Evolutionary conservation across 768 basidiomycete species (phyloP), one percentile per base, ranked within the genome.

Genomic region (Tephrocybe rancida): DNA sequence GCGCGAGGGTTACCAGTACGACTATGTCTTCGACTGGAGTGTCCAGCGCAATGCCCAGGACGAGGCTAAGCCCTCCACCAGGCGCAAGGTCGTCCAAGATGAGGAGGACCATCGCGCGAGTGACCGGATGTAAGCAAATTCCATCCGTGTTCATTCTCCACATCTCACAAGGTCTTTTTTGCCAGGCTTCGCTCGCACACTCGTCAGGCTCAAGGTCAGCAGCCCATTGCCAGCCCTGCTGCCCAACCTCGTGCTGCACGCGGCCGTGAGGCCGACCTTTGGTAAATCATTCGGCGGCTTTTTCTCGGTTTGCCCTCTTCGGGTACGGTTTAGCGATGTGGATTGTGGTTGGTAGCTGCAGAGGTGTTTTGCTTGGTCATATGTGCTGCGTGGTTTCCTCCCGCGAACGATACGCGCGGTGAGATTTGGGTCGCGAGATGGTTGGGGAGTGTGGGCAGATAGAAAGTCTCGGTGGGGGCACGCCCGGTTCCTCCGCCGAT

Each of bases 11-110:
- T 98, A 92, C 80, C 95, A 98, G 76, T 99, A 99, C 70, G 97
- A 99, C 72, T 99, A 98, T 64, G 93, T 98, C 66, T 99, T 99
- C 65, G 97, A 99, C 72, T 99, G 97, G 95, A 90, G 88, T 63
- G 91, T 95, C 52, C 92, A 93, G 71, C 82, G 90, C 44, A 79
- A 79, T 53, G 77, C 84, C 11, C 82, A 85, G 57, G 87, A 89
- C 8, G 89, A 92, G 55, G 80, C 87, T 71, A 92, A 86, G 70
- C 74, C 81, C 27, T 71, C 77, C 41, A 74, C 80, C 43, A 79
- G 89, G 63, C 81, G 89, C 65, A 92, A 92, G 77, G 86, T 92
- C 21, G 84, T 90, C 39, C 88, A 89, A 63, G 90, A 92, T 61
- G 90, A 91, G 48, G 90, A 92, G 50, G 90, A 92, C 64, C 90